phyloP scores from a whole-genome alignment of 2,329 filamentous ascomycete species.

The Rachicladosporium sp. region DNA sequence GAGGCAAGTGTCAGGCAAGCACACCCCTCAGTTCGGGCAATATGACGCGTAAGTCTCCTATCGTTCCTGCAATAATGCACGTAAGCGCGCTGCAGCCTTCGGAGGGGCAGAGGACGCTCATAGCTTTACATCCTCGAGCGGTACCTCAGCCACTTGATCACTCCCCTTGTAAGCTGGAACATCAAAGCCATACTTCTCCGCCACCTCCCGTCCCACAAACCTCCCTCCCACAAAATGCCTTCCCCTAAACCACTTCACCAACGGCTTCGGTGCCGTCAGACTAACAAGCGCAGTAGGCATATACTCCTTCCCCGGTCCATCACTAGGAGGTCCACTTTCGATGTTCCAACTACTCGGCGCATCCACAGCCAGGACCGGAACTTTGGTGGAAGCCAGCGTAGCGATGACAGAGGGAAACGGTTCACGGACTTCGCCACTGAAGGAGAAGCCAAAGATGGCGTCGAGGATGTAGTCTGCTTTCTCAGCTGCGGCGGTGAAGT shows the following conservation, averaged over 20 bases:
- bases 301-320: conserved; percentile 67
- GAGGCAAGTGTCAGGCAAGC: no score
- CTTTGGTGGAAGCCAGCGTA: conserved; percentile 56
- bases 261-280: conserved; percentile 83
- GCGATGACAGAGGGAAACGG: conserved; percentile 76
- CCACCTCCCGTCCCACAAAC: conserved; percentile 67
- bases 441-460: conserved; percentile 91
- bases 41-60: no score
- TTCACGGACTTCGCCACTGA: conserved; percentile 81
- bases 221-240: conserved; percentile 88
- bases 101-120: conserved; percentile 18
- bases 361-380: conserved; percentile 81
- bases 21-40: no score
- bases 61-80: no score
- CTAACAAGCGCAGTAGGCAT: conserved; percentile 72
- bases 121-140: conserved; percentile 34
- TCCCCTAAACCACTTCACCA: conserved; percentile 71
- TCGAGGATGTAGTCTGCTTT: conserved; percentile 74
- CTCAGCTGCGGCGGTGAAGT: conserved; percentile 57
- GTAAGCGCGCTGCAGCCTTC: no score
- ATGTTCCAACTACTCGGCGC: conserved; percentile 94
- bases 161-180: conserved; percentile 71
- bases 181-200: conserved; percentile 76
- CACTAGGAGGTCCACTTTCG: conserved; percentile 65
- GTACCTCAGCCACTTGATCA: conserved; percentile 78